A percentile compares a stretch with the other conserved stretches of the same genome.
Conservation (phyloP, 2,329 filamentous ascomycete species). For the Alternaria consortialis region DNA sequence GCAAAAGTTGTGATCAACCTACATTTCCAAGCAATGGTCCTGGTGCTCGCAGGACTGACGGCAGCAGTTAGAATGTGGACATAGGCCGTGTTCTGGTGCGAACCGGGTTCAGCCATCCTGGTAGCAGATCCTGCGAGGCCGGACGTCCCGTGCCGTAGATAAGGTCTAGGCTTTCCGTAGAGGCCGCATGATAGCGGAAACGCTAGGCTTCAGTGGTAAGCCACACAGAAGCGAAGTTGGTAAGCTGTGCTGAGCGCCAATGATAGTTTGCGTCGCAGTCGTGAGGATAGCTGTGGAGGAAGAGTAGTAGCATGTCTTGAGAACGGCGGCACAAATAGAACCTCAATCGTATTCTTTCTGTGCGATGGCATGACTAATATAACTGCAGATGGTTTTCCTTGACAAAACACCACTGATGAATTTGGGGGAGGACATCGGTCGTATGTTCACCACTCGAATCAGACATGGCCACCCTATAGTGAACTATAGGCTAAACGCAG, state of each 20-base stretch:
- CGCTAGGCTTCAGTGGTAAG: slow-evolving; percentile 1
- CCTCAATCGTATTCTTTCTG: neutral
- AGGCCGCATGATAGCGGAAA: slow-evolving; percentile 2
- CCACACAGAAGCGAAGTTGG: slow-evolving; percentile 1
- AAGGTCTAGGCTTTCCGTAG: neutral
- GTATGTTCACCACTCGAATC: neutral
- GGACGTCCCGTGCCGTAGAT: slow-evolving; percentile 11
- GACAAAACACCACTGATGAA: neutral
- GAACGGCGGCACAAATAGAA: neutral
- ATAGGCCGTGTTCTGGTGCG: neutral
- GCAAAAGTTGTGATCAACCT: neutral
- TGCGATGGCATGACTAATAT: neutral
- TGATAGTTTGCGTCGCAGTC: neutral
- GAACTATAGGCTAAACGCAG: slow-evolving; percentile 2
- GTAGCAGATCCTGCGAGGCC: neutral
- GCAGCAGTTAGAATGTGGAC: neutral
- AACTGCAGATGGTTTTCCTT: neutral
- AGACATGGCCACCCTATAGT: neutral
- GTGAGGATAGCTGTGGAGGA: neutral
- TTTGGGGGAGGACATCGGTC: neutral
- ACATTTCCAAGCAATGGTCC: neutral
- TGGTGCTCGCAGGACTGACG: neutral
- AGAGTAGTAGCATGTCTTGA: neutral
- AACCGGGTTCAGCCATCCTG: neutral
- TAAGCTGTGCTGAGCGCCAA: neutral